Evolutionary conservation across 257 asterid species (phyloP).

Genomic region (Capsicum baccatum): DNA sequence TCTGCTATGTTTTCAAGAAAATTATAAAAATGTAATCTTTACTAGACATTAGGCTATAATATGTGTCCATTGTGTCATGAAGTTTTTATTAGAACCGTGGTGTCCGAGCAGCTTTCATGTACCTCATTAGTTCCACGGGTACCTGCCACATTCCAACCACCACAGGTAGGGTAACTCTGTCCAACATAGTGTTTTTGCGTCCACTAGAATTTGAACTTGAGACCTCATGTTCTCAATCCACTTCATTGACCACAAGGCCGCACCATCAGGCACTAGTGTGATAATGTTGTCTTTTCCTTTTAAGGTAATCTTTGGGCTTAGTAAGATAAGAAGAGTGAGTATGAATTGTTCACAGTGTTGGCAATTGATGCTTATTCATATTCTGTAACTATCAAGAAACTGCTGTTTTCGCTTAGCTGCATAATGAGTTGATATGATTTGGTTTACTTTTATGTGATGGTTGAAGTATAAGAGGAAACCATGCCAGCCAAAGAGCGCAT

Average conservation of each 20-base stretch:
- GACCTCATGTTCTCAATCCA: not conserved
- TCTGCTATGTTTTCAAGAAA: not conserved
- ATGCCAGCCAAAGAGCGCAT: conserved; percentile 66
- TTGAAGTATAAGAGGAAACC: conserved; percentile 68
- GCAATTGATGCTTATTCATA: not conserved
- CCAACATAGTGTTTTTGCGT: too few species aligned
- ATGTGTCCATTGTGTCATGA: not conserved
- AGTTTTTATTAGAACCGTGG: not conserved
- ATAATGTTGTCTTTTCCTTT: not conserved
- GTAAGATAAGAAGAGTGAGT: not conserved
- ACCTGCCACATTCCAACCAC: not conserved
- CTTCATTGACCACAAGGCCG: not conserved
- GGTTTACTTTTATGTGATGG: conserved; percentile 18
- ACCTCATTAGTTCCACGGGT: not conserved
- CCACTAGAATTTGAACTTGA: not conserved
- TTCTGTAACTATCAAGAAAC: not conserved
- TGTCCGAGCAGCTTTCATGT: not conserved
- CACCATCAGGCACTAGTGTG: not conserved
- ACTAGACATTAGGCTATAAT: not conserved
- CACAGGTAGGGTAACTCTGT: not conserved
- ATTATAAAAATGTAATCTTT: not conserved
- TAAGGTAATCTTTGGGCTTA: not conserved
- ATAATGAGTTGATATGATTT: conserved; percentile 4
- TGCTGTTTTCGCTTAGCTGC: not conserved
- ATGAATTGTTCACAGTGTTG: not conserved